A percentile compares a stretch with the other conserved stretches of the same genome.
Conservation (phyloP, 1,139 yeast genomes). For the Geotrichum reessii region DNA sequence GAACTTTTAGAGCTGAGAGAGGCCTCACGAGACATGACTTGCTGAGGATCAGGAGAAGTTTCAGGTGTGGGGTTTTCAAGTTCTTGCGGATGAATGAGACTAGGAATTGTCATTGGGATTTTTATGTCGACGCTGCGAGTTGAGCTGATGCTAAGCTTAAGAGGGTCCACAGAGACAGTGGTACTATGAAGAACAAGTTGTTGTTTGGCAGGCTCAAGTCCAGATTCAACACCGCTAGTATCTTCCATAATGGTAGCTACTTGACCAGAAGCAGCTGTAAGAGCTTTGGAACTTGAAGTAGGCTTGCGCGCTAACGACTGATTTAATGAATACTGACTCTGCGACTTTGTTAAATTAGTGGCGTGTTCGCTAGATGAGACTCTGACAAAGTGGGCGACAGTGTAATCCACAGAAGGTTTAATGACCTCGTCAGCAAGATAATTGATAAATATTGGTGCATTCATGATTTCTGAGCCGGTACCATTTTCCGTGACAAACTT, state of each 20-base stretch:
- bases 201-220: neutral
- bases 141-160: neutral
- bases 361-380: neutral
- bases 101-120: neutral
- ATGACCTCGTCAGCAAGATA: constrained; percentile 32
- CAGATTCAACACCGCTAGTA: neutral
- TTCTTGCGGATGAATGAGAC: neutral
- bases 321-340: neutral
- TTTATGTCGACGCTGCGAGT: neutral
- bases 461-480: constrained; percentile 59
- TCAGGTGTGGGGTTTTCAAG: neutral
- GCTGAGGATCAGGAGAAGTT: constrained; percentile 17
- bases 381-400: neutral
- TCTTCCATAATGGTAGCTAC: neutral
- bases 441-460: constrained; percentile 52
- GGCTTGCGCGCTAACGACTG: neutral
- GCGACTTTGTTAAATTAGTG: neutral
- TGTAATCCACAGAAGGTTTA: neutral
- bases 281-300: neutral
- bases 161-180: neutral
- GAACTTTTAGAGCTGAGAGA: constrained; percentile 31
- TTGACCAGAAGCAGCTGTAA: neutral
- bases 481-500: constrained; percentile 52
- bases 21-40: constrained; percentile 30
- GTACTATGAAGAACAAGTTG: neutral